Evolutionary conservation across 2,329 filamentous ascomycete genomes (phyloP).

Genomic region (Xylariaceae sp.): DNA sequence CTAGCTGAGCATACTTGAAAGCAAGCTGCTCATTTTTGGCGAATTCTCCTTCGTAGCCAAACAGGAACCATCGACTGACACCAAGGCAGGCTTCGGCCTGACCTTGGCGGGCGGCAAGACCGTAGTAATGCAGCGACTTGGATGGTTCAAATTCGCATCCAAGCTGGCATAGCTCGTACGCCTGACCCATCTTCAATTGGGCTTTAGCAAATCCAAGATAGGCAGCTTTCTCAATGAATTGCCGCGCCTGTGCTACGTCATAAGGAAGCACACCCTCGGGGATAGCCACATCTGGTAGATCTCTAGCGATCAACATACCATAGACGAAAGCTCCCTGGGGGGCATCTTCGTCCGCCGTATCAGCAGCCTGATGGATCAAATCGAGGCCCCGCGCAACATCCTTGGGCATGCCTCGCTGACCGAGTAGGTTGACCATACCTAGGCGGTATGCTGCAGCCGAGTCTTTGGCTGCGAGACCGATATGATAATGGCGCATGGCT

Average conservation of each 20-base stretch:
- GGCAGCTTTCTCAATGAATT: conserved; percentile 94
- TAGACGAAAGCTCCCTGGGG: conserved; percentile 94
- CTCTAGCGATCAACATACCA: conserved; percentile 87
- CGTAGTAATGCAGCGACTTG: conserved; percentile 92
- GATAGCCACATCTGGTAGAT: conserved; percentile 84
- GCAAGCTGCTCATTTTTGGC: conserved; percentile 94
- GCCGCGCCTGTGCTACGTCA: conserved; percentile 69
- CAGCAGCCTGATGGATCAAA: conserved; percentile 77
- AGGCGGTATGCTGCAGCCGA: conserved; percentile 83
- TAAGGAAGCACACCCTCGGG: conserved; percentile 66
- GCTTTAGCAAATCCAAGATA: conserved; percentile 95
- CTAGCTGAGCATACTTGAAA: conserved; percentile 84
- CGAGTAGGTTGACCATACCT: conserved; percentile 95
- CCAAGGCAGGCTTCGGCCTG: conserved; percentile 92
- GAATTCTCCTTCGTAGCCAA: conserved; percentile 88
- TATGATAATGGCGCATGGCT: conserved; percentile 85
- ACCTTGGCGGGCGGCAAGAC: conserved; percentile 84
- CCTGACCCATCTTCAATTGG: conserved; percentile 94
- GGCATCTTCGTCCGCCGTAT: conserved; percentile 90
- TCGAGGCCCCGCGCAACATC: conserved; percentile 76
- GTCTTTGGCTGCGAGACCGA: conserved; percentile 74
- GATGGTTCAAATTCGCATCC: conserved; percentile 93
- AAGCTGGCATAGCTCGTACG: conserved; percentile 89
- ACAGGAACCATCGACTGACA: conserved; percentile 98
- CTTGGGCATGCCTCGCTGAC: conserved; percentile 85